A percentile compares a stretch with the other conserved stretches of the same genome.
phyloP scores from a whole-genome alignment of 2,329 filamentous ascomycete genomes.

The Claviceps quebecensis region DNA sequence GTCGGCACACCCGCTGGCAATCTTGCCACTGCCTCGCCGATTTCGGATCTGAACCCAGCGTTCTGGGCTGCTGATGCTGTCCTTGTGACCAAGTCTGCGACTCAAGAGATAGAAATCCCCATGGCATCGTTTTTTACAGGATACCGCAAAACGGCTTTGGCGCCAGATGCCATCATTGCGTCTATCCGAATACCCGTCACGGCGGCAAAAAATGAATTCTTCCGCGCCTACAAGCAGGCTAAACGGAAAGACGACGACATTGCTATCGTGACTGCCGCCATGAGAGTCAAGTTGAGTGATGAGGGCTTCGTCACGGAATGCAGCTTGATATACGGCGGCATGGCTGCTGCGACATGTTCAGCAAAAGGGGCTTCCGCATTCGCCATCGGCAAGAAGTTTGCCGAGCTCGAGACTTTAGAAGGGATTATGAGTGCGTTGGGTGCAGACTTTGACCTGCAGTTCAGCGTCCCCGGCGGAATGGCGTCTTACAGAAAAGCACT shows the following conservation, averaged over 20 bases:
- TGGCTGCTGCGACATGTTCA: constrained; percentile 83
- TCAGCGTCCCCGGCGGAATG: constrained; percentile 93
- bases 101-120: constrained; percentile 66
- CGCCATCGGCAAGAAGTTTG: constrained; percentile 64
- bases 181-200: constrained; percentile 75
- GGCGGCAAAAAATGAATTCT: constrained; percentile 61
- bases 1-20: constrained; percentile 96
- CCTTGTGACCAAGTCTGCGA: constrained; percentile 64
- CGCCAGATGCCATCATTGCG: constrained; percentile 70
- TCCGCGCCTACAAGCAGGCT: constrained; percentile 86
- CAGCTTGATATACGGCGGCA: constrained; percentile 82
- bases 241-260: constrained; percentile 98
- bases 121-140: constrained; percentile 89
- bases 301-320: constrained; percentile 57
- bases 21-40: constrained; percentile 84
- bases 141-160: constrained; percentile 72
- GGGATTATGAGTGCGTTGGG: constrained; percentile 83
- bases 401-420: constrained; percentile 71
- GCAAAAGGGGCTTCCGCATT: constrained; percentile 67
- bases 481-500: constrained; percentile 87
- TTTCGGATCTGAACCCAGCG: constrained; percentile 90
- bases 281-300: constrained; percentile 59
- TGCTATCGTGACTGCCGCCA: constrained; percentile 82
- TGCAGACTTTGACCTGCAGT: constrained; percentile 74
- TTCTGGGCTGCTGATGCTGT: constrained; percentile 77